These are phyloP conservation scores for Mycosphaerella sp. DNA, from an alignment of 2,329 filamentous ascomycete species.

Conservation along the genomic window DNA sequence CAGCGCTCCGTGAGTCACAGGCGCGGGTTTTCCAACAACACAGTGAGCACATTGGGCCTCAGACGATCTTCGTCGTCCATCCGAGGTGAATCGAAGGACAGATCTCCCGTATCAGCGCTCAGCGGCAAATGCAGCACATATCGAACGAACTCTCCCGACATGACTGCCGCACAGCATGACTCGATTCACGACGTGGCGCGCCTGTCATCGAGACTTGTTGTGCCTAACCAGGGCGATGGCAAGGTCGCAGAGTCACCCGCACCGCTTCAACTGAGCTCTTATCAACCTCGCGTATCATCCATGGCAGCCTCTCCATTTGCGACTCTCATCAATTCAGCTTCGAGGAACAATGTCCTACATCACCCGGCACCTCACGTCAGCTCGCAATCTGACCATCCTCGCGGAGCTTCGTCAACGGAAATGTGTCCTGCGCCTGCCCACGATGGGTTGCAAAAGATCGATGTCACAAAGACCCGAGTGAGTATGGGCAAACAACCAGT, in stretches of 20 bases:
- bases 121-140: neutral
- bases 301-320: conserved; percentile 9
- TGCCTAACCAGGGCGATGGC: neutral
- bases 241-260: neutral
- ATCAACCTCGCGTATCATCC: neutral
- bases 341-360: neutral
- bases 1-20: conserved; percentile 12
- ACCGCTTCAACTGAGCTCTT: neutral
- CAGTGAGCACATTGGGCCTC: conserved; percentile 9
- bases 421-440: neutral
- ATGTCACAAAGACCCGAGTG: conserved; percentile 1
- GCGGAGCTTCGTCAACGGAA: neutral
- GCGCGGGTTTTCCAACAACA: conserved; percentile 11
- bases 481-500: conserved; percentile 3
- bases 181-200: conserved; percentile 1
- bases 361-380: neutral
- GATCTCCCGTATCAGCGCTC: conserved; percentile 16
- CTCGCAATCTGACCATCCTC: neutral
- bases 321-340: conserved; percentile 11
- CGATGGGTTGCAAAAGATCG: conserved; percentile 6
- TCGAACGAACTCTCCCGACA: neutral
- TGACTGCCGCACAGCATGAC: neutral
- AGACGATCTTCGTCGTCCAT: conserved; percentile 17
- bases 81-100: conserved; percentile 11
- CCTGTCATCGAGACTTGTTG: neutral